Evolutionary conservation across 208 protist genomes (phyloP).

Genomic region (Crithidia bombi): DNA sequence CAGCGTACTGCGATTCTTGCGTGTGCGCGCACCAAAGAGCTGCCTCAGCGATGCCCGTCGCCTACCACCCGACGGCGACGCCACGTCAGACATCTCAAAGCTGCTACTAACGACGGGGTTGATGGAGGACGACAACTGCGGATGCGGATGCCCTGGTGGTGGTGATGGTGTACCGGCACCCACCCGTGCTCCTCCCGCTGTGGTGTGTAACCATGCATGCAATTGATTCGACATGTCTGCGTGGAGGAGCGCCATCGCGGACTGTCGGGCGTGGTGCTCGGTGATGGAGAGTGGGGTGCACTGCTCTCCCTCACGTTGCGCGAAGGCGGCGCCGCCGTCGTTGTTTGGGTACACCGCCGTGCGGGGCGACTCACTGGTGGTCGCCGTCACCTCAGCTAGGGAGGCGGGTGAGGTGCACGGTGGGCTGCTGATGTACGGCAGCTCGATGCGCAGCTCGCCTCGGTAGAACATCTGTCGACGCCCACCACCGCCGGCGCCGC

Average conservation of each 20-base stretch:
- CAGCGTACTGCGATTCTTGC: constrained; percentile 9
- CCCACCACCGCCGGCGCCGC: no score
- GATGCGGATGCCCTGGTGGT: no score
- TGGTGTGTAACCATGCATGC: not conserved
- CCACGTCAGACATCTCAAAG: constrained; percentile 16
- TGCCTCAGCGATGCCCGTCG: constrained; percentile 4
- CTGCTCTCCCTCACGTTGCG: constrained; percentile 18
- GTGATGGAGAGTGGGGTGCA: constrained; percentile 14
- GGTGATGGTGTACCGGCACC: not conserved
- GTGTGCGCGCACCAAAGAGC: constrained; percentile 5
- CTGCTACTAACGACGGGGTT: not conserved
- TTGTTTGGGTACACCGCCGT: constrained; percentile 22
- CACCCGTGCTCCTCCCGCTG: not conserved
- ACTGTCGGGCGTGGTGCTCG: constrained; percentile 31
- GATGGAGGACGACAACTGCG: not conserved
- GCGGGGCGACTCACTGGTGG: constrained; percentile 9
- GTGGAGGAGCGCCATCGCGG: constrained; percentile 36
- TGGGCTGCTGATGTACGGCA: constrained; percentile 14
- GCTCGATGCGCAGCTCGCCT: constrained; percentile 32
- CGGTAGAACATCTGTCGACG: not conserved
- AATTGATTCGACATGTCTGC: constrained; percentile 17
- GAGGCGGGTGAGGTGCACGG: constrained; percentile 21
- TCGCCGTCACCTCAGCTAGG: constrained; percentile 14
- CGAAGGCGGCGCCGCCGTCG: constrained; percentile 11
- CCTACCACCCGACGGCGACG: not conserved